A percentile compares a stretch with the other conserved stretches of the same genome.
These are phyloP conservation scores for Cladosporium velox DNA, from an alignment of 2,329 filamentous ascomycete genomes.

Conservation along the genomic window DNA sequence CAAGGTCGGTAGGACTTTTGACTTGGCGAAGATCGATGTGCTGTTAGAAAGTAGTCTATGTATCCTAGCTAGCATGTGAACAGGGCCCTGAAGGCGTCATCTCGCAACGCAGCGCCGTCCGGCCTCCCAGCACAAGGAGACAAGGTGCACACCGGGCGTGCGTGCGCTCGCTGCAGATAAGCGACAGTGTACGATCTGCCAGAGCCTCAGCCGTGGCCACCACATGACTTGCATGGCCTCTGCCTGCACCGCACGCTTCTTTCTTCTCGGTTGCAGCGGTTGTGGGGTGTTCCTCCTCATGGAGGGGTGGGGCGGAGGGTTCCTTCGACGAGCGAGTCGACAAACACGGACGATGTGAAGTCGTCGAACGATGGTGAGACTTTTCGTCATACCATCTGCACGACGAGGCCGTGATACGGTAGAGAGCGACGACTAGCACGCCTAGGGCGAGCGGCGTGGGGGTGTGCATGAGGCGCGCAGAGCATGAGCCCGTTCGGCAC, in stretches of 20 bases:
- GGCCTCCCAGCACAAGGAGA: neutral
- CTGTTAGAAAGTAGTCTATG: neutral
- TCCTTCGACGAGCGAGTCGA: neutral
- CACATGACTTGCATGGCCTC: slow-evolving; percentile 15
- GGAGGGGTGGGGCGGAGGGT: slow-evolving; percentile 1
- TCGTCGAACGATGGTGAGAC: slow-evolving; percentile 17
- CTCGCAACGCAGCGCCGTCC: slow-evolving; percentile 4
- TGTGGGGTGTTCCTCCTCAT: slow-evolving; percentile 1
- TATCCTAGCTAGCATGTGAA: slow-evolving; percentile 9
- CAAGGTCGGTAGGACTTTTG: neutral
- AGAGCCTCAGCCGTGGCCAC: neutral
- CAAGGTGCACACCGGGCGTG: neutral
- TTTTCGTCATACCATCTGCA: slow-evolving; percentile 10
- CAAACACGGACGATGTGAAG: slow-evolving; percentile 6
- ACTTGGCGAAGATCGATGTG: neutral
- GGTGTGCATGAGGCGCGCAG: slow-evolving; percentile 7
- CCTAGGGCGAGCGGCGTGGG: slow-evolving; percentile 9
- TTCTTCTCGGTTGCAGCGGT: slow-evolving; percentile 20
- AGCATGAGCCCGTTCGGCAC: slow-evolving; percentile 14
- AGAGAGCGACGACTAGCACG: slow-evolving; percentile 1
- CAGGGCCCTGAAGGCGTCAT: slow-evolving; percentile 14
- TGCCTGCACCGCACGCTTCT: neutral
- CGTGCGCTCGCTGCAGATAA: slow-evolving; percentile 8
- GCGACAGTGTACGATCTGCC: slow-evolving; percentile 13
- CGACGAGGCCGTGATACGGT: slow-evolving; percentile 10